Conservation (phyloP, 2,329 filamentous ascomycete species). For the Microdochium nivale region DNA sequence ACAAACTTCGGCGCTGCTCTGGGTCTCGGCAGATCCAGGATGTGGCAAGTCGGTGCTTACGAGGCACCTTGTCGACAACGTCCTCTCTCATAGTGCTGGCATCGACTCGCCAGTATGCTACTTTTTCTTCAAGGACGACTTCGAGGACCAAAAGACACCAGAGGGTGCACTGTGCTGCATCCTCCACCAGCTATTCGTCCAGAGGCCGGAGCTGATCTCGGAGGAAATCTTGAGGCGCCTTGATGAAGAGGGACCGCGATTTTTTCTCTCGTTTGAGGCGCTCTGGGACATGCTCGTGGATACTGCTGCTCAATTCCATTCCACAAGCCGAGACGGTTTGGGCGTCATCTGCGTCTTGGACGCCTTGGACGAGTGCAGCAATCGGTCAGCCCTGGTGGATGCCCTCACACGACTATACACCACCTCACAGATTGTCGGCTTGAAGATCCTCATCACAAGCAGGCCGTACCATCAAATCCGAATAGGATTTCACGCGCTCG, state of each 20-base stretch:
- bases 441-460: constrained; percentile 30
- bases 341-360: constrained; percentile 28
- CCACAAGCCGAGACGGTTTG: no score
- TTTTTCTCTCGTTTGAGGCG: constrained; percentile 11
- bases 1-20: not conserved
- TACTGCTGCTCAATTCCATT: constrained; percentile 3
- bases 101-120: constrained; percentile 14
- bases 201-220: constrained; percentile 12
- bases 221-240: constrained; percentile 9
- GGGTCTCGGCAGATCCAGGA: constrained; percentile 29
- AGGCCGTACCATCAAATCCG: constrained; percentile 21
- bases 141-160: constrained; percentile 14
- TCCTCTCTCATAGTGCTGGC: no score
- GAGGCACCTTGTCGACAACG: constrained; percentile 23
- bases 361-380: constrained; percentile 30
- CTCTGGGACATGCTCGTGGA: constrained; percentile 22
- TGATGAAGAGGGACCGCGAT: constrained; percentile 8
- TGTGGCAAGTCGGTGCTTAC: constrained; percentile 34
- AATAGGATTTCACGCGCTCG: constrained; percentile 12
- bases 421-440: constrained; percentile 11
- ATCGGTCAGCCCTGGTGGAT: constrained; percentile 3
- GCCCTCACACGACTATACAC: constrained; percentile 13
- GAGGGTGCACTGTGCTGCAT: constrained; percentile 23
- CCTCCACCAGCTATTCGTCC: constrained; percentile 25
- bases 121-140: constrained; percentile 31